Base-by-base conservation (phyloP, 495 filamentous ascomycete species). In the Hypoxylon rickii region DNA sequence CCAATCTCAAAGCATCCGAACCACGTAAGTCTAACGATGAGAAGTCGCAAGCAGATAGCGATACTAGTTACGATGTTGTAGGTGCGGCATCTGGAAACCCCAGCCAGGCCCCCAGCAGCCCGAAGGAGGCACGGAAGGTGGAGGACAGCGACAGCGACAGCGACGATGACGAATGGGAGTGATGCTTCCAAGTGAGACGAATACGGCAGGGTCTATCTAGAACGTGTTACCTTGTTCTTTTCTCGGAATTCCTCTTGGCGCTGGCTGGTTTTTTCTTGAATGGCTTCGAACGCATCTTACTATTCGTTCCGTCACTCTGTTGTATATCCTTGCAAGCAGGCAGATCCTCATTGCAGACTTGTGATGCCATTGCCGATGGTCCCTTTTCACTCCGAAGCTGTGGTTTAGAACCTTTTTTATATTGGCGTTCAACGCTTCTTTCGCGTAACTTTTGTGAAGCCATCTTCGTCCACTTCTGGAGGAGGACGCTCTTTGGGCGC, bases 51-150 rank as follows among this genome's bases (percentile, higher is more conserved):
- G 82, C 90, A 15, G 92, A 89, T 66, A 96, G 90, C 69, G 92
- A 97, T 63, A 88, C 89, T 13, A 95, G 90, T 74, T 97, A 97
- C 64, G 92, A 97, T 69, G 78, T 97, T 26, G 89, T 97, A 33
- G 79, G 81, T n/a, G 79, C 80, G 37, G 59, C 71, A 15, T 95
- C 90, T 61, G 91, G 91, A 13, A 84, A 87, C 6, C 85, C 88
- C 8, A 96, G 89, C 68, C 86, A 86, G 44, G 85, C 89, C 20
- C 74, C 77, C 16, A 79, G 64, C 61, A 93, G 89, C 66, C 92
- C 92, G 21, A 89, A 86, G 70, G 73, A 76, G 33, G 55, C 79
- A 20, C 70, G 75, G 6, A 76, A 81, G 68, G 77, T 50, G 3
- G 75, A 76, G 32, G 78, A 82, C 20, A 76, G 79, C 51, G 75